Percentiles rank a stretch among this genome's conserved stretches.
Evolutionary conservation across 2,329 filamentous ascomycete species (phyloP).

Genomic region (Neurospora sp.): DNA sequence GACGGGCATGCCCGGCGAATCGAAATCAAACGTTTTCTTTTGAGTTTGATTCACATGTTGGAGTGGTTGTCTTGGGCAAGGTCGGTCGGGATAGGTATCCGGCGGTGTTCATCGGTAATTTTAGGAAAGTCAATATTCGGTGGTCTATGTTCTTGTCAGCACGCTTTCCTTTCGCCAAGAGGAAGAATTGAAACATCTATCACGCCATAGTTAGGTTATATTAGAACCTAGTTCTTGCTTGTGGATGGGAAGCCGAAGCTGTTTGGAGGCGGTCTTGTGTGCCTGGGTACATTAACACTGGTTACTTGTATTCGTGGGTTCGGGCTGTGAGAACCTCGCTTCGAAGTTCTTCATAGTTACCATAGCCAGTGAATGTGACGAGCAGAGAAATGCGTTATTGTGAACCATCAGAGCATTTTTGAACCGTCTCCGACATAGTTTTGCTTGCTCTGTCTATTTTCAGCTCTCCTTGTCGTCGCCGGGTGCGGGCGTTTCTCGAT

Average conservation of each 20-base stretch:
- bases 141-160: not conserved
- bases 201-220: not conserved
- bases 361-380: not conserved
- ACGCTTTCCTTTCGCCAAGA: not conserved
- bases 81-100: not conserved
- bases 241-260: not conserved
- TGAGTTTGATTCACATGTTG: not conserved
- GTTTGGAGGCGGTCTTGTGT: not conserved
- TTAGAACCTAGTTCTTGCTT: not conserved
- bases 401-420: not conserved
- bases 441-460: not conserved
- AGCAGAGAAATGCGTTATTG: not conserved
- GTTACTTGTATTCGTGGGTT: not conserved
- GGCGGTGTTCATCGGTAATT: not conserved
- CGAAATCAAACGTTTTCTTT: not conserved
- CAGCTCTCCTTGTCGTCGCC: not conserved
- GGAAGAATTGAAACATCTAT: not conserved
- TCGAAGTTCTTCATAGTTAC: not conserved
- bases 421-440: not conserved
- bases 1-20: not conserved
- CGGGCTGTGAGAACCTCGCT: not conserved
- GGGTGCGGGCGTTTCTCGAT: not conserved
- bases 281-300: not conserved
- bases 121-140: not conserved
- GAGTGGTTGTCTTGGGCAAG: not conserved